phyloP scores from a whole-genome alignment of 768 basidiomycete genomes.

The Auricularia heimuer region DNA sequence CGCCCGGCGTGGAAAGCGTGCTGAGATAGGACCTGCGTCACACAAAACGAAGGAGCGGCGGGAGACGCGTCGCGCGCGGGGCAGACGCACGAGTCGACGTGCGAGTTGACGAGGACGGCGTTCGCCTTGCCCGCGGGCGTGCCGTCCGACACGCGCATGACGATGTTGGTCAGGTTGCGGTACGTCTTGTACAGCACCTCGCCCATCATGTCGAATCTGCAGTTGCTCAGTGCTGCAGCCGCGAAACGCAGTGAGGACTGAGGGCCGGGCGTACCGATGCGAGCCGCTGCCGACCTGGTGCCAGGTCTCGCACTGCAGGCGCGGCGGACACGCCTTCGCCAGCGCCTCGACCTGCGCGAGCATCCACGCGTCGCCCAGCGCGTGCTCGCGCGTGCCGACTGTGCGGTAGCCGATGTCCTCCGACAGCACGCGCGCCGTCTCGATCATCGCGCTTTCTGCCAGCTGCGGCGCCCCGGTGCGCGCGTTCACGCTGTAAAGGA shows the following conservation, averaged over 20 bases:
- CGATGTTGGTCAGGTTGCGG: conserved; percentile 76
- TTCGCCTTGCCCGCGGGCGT: conserved; percentile 64
- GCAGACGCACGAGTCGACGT: conserved; percentile 44
- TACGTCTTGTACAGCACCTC: conserved; percentile 79
- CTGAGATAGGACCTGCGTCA: background rate
- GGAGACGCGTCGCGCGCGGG: conserved; percentile 50
- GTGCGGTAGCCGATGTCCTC: conserved; percentile 87
- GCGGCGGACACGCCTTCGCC: conserved; percentile 54
- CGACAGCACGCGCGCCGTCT: conserved; percentile 34
- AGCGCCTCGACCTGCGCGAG: conserved; percentile 52
- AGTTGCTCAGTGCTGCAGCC: background rate
- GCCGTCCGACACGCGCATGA: conserved; percentile 77
- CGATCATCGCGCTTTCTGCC: conserved; percentile 8
- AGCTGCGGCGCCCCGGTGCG: conserved; percentile 9
- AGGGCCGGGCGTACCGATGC: conserved; percentile 52
- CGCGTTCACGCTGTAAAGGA: conserved; percentile 3
- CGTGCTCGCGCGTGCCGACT: conserved; percentile 84
- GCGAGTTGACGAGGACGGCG: conserved; percentile 79
- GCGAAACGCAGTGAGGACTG: background rate
- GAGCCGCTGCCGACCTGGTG: conserved; percentile 80
- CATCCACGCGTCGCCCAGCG: conserved; percentile 77
- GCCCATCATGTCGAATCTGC: conserved; percentile 87
- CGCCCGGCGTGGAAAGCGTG: conserved; percentile 32
- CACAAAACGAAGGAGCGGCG: conserved; percentile 42
- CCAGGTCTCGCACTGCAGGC: conserved; percentile 88